Percentiles rank a stretch among this genome's conserved stretches.
Conservation (phyloP, 1,284 basidiomycete genomes). For the Apiotrichum montevideense region DNA sequence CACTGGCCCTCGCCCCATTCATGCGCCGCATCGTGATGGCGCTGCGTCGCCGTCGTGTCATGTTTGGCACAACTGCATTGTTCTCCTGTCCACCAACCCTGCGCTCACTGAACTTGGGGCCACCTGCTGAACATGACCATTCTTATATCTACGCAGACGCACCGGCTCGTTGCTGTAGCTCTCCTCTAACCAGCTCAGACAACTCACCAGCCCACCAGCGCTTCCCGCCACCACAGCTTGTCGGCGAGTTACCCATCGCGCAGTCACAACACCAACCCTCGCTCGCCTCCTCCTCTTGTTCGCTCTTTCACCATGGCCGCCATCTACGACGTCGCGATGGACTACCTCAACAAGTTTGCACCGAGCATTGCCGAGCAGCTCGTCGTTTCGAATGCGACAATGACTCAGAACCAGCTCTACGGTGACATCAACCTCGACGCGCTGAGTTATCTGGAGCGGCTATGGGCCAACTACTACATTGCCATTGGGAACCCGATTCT, state of each 20-base stretch:
- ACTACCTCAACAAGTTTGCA: conserved; percentile 31
- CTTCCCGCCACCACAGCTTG: neutral
- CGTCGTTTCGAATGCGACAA: conserved; percentile 34
- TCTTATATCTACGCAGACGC: too few species aligned
- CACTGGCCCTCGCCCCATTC: too few species aligned
- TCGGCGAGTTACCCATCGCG: neutral
- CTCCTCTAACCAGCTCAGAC: too few species aligned
- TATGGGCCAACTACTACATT: conserved; percentile 74
- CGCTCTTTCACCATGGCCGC: conserved; percentile 21
- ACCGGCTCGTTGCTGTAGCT: too few species aligned
- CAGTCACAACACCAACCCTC: too few species aligned
- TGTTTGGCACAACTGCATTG: neutral
- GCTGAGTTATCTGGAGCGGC: conserved; percentile 66
- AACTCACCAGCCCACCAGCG: neutral
- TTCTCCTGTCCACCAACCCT: neutral
- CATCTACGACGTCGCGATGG: conserved; percentile 23
- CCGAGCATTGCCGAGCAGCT: conserved; percentile 34
- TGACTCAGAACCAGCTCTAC: conserved; percentile 39
- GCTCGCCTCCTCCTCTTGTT: neutral
- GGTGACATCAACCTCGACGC: conserved; percentile 55
- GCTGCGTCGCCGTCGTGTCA: neutral
- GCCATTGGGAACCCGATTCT: conserved; percentile 81
- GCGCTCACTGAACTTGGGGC: neutral
- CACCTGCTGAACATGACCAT: too few species aligned
- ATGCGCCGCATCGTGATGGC: too few species aligned